phyloP scores from a whole-genome alignment of 2,329 filamentous ascomycete genomes.

The Calonectria multiphialidica region DNA sequence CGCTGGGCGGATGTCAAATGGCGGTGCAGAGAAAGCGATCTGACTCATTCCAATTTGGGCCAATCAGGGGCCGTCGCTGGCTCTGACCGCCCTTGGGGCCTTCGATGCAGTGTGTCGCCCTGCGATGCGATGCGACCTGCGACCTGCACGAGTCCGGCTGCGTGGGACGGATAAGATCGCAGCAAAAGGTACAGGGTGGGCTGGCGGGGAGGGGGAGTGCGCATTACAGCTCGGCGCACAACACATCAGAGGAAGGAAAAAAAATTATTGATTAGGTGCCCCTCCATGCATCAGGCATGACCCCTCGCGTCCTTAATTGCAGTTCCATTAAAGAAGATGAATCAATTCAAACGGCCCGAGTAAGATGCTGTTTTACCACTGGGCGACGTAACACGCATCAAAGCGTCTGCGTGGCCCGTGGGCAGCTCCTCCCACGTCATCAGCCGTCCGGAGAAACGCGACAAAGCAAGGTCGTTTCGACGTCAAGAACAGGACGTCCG shows the following conservation, averaged over 20 bases:
- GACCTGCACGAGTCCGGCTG: constrained; percentile 15
- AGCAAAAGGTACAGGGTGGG: constrained; percentile 4
- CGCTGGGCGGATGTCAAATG: constrained; percentile 22
- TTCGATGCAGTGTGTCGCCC: constrained; percentile 10
- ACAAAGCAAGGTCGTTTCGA: neutral
- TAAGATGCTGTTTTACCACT: neutral
- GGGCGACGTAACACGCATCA: constrained; percentile 1
- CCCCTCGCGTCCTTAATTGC: neutral
- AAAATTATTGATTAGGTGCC: neutral
- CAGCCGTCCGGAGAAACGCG: neutral
- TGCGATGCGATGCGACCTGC: constrained; percentile 21
- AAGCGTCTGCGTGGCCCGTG: constrained; percentile 3
- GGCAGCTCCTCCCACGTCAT: neutral
- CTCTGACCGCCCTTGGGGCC: constrained; percentile 22
- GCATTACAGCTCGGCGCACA: constrained; percentile 1
- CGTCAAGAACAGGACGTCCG: neutral
- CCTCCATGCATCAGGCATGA: neutral
- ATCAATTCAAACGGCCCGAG: constrained; percentile 6
- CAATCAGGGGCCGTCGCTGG: neutral
- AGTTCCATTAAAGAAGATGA: constrained; percentile 2
- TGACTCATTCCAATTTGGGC: constrained; percentile 12
- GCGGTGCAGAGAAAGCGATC: constrained; percentile 24
- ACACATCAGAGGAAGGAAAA: neutral
- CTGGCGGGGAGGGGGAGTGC: constrained; percentile 10
- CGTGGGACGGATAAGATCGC: constrained; percentile 26